Evolutionary conservation across 2,329 filamentous ascomycete genomes (phyloP), one percentile per base, ranked within the genome.

Genomic region (Tolypocladium ophioglossoides): DNA sequence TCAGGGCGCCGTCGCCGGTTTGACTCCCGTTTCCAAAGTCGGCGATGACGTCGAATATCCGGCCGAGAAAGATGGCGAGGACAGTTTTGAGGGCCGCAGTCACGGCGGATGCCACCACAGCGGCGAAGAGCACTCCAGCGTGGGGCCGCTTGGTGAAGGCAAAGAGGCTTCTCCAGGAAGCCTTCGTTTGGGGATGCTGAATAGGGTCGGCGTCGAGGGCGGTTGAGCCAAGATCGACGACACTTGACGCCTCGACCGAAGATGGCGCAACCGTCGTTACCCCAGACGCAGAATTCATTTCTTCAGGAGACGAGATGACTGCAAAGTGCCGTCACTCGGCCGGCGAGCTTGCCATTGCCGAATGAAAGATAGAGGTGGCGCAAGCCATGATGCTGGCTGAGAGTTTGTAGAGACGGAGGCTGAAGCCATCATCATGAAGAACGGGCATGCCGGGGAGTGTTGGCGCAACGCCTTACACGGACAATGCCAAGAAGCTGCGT

Each of bases 21-120:
- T 82, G 70, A 1, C 68, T 65, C 2, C 81, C 83, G 18, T 75
- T 72, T 0, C 84, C 87, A 62, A 84, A 89, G 8, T 76, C 70
- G 0, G 87, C 78, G 55, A 95, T 85, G 5, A 82, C 71, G 34
- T 87, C 78, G 64, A 95, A 95, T 9, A 95, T 76, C 51, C 79
- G 78, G 14, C 91, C 91, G 1, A 91, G 79, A 2, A 95, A 68
- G 32, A 91, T 74, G 4, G 89, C 81, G 30, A 88, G 77, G 1
- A 78, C 71, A 0, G 89, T 87, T 53, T 83, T 80, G 14, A 85
- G 72, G 0, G 79, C 76, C 1, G 87, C 87, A 10, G 82, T 77
- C 2, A 80, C 61, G 4, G 82, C 65, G 0, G 87, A 80, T 1
- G 81, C 72, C 4, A 78, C 12, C 0, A 86, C 51, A 1, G 83